Percentiles rank a stretch among this genome's conserved stretches.
Conservation (phyloP, 1,284 basidiomycete species). For the Cryptococcus sp. region DNA sequence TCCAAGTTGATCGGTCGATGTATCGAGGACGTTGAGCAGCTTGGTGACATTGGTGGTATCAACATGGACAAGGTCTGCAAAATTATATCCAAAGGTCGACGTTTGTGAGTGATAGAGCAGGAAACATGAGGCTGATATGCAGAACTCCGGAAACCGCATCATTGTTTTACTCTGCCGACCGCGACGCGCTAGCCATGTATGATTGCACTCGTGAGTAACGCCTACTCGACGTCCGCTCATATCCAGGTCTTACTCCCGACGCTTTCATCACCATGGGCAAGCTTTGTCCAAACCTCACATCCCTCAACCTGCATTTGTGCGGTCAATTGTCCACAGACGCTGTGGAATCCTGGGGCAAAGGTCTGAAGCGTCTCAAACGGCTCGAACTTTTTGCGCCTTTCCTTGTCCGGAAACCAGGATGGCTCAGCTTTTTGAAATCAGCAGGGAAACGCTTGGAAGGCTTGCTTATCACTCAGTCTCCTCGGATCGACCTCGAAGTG, state of each 20-base stretch:
- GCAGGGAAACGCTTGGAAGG: conserved; percentile 65
- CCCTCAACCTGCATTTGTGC: conserved; percentile 79
- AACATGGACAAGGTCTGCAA: conserved; percentile 81
- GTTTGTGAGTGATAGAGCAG: conserved; percentile 64
- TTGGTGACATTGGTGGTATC: conserved; percentile 79
- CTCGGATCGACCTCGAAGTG: conserved; percentile 79
- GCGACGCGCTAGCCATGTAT: conserved; percentile 73
- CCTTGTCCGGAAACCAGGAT: conserved; percentile 73
- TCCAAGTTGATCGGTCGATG: conserved; percentile 71
- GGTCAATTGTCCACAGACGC: conserved; percentile 77
- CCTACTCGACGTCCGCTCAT: not conserved
- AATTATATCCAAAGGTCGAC: conserved; percentile 81
- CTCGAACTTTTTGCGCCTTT: conserved; percentile 88
- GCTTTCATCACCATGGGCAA: conserved; percentile 69
- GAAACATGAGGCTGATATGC: not conserved
- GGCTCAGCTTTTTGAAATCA: conserved; percentile 72
- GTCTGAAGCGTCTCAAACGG: conserved; percentile 66
- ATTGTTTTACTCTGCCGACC: conserved; percentile 77
- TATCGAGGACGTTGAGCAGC: conserved; percentile 85
- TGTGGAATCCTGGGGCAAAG: conserved; percentile 65
- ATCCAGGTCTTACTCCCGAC: conserved; percentile 65
- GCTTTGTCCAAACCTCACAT: conserved; percentile 77
- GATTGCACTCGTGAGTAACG: conserved; percentile 79
- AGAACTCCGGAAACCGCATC: conserved; percentile 74
- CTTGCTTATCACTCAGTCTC: conserved; percentile 81